Evolutionary conservation across 73 alveolate species (phyloP).

Genomic region (Blepharisma stoltei): DNA sequence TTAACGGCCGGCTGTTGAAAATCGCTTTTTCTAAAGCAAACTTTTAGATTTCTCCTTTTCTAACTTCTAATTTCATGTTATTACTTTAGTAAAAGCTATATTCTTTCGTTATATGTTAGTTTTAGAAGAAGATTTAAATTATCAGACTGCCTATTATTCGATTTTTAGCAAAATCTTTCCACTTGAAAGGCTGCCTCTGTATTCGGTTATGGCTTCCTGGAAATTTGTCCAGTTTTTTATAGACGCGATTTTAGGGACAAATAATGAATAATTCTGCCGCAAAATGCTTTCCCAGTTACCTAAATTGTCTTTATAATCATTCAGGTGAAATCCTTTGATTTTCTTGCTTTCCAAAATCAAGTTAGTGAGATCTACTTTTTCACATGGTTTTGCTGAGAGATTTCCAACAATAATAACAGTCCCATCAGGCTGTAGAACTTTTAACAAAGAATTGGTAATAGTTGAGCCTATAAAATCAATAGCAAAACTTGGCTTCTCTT

Average conservation of each 20-base stretch:
- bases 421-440: slow-evolving; percentile 35
- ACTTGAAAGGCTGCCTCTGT: too few relatives aligned
- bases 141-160: too few relatives aligned
- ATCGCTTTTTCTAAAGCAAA: slow-evolving; percentile 28
- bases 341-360: background rate
- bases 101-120: too few relatives aligned
- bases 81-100: too few relatives aligned
- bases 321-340: background rate
- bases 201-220: too few relatives aligned
- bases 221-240: too few relatives aligned
- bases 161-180: too few relatives aligned
- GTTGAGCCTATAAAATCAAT: slow-evolving; percentile 65
- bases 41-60: background rate
- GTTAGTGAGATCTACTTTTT: background rate
- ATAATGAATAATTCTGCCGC: too few relatives aligned
- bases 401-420: slow-evolving; percentile 46
- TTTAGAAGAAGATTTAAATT: too few relatives aligned
- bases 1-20: slow-evolving; percentile 26
- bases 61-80: background rate
- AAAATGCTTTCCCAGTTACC: too few relatives aligned
- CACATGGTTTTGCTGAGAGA: slow-evolving; percentile 33
- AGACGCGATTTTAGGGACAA: too few relatives aligned
- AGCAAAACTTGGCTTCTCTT: slow-evolving; percentile 31
- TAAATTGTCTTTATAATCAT: too few relatives aligned
- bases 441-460: slow-evolving; percentile 33